phyloP scores from a whole-genome alignment of 768 basidiomycete genomes.

The Phanerochaete sordida region DNA sequence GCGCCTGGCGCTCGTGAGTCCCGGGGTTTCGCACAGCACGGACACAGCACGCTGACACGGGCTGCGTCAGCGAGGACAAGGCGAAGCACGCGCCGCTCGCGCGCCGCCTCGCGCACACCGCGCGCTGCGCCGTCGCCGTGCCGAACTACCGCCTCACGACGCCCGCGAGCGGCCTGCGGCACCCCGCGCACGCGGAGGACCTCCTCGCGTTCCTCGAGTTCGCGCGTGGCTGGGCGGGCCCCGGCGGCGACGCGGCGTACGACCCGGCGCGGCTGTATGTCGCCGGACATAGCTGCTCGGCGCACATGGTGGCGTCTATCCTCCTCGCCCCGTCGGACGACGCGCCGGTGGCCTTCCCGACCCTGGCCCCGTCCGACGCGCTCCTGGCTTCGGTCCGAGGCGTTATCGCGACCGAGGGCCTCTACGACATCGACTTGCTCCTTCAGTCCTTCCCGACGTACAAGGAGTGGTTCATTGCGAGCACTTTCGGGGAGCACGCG shows the following conservation, averaged over 20 bases:
- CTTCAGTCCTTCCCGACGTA: constrained; percentile 66
- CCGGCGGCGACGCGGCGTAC: constrained; percentile 28
- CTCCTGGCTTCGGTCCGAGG: constrained; percentile 47
- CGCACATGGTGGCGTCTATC: constrained; percentile 75
- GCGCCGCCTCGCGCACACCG: constrained; percentile 43
- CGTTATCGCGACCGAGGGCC: constrained; percentile 69
- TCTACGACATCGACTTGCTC: constrained; percentile 70
- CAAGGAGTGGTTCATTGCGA: constrained; percentile 62
- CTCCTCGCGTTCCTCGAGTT: constrained; percentile 58
- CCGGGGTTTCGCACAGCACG: too few relatives aligned
- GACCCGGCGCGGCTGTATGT: constrained; percentile 47
- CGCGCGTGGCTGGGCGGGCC: constrained; percentile 44
- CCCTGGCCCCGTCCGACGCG: constrained; percentile 40
- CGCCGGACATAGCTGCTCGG: constrained; percentile 78
- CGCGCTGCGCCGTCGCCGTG: constrained; percentile 58
- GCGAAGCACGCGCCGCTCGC: constrained; percentile 52
- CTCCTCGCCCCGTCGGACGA: constrained; percentile 42
- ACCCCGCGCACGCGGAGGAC: constrained; percentile 73
- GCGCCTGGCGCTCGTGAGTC: constrained; percentile 79
- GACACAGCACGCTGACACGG: not conserved
- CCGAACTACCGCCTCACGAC: constrained; percentile 78
- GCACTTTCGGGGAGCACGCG: constrained; percentile 50
- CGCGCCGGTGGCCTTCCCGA: constrained; percentile 32
- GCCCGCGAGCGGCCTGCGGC: constrained; percentile 40
- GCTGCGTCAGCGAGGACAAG: constrained; percentile 65